Evolutionary conservation across 2,329 filamentous ascomycete species (phyloP).

Genomic region (Colletotrichum sp.): DNA sequence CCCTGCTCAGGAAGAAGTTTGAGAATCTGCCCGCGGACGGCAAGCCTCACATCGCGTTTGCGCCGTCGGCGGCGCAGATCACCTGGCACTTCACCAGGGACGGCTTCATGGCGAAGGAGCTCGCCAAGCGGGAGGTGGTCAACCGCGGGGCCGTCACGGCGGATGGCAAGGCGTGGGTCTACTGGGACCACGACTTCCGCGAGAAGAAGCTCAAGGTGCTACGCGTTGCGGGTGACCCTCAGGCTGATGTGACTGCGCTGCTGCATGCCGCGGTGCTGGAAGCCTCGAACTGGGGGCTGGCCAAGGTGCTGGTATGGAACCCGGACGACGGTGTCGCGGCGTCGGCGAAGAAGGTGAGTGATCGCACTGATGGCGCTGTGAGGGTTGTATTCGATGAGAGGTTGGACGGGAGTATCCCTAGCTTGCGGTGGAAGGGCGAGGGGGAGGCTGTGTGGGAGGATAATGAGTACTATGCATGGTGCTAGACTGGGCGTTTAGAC

Average conservation of each 20-base stretch:
- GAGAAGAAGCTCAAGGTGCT: slow-evolving; percentile 32
- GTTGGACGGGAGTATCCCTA: slow-evolving; percentile 34
- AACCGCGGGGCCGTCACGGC: slow-evolving; percentile 28
- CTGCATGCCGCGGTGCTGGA: slow-evolving; percentile 38
- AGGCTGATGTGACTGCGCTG: slow-evolving; percentile 29
- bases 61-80: slow-evolving; percentile 32
- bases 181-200: slow-evolving; percentile 41
- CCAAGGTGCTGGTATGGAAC: slow-evolving; percentile 41
- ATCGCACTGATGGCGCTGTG: slow-evolving; percentile 41
- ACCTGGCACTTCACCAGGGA: slow-evolving; percentile 38
- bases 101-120: slow-evolving; percentile 27
- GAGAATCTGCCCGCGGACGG: slow-evolving; percentile 20
- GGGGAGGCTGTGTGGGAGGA: slow-evolving; percentile 34
- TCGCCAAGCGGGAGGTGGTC: slow-evolving; percentile 22
- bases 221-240: slow-evolving; percentile 28
- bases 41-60: slow-evolving; percentile 36
- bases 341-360: slow-evolving; percentile 33
- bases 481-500: not conserved
- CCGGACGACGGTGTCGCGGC: slow-evolving; percentile 32
- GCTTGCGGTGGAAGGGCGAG: slow-evolving; percentile 37
- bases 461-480: slow-evolving; percentile 33
- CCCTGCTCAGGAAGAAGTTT: slow-evolving; percentile 25
- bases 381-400: slow-evolving; percentile 34
- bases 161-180: slow-evolving; percentile 31
- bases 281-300: slow-evolving; percentile 33